Evolutionary conservation across 345 rosid genomes (phyloP).

Genomic region (Eucalyptus cladocalyx): DNA sequence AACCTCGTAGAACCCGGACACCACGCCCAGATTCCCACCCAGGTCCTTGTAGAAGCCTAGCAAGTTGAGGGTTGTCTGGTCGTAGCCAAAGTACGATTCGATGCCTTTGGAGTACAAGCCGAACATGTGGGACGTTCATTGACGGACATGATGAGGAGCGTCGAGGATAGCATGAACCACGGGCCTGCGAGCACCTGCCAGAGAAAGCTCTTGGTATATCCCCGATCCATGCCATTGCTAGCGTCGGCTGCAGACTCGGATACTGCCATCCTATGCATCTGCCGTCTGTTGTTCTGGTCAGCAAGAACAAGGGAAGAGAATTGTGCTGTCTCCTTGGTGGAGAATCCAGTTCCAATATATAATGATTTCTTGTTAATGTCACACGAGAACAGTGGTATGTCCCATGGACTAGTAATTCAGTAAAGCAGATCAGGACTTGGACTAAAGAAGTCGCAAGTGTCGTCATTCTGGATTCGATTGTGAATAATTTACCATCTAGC

Average conservation of each 20-base stretch:
- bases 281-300: neutral
- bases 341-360: neutral
- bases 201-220: neutral
- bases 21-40: conserved; percentile 71
- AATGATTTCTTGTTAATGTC: neutral
- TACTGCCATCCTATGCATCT: neutral
- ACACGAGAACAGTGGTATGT: neutral
- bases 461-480: neutral
- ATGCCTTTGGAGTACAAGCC: conserved; percentile 69
- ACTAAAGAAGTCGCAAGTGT: neutral
- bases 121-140: conserved; percentile 73
- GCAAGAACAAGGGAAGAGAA: neutral
- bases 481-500: neutral
- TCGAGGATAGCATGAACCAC: conserved; percentile 75
- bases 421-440: neutral
- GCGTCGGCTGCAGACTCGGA: neutral
- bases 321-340: neutral
- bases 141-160: conserved; percentile 77
- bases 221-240: neutral
- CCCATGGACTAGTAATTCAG: neutral
- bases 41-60: conserved; percentile 75
- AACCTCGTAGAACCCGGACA: conserved; percentile 72
- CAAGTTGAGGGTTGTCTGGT: conserved; percentile 68
- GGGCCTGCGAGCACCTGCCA: conserved; percentile 20
- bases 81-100: conserved; percentile 58